phyloP scores from a whole-genome alignment of 768 basidiomycete genomes.

The Steccherinum ochraceum region DNA sequence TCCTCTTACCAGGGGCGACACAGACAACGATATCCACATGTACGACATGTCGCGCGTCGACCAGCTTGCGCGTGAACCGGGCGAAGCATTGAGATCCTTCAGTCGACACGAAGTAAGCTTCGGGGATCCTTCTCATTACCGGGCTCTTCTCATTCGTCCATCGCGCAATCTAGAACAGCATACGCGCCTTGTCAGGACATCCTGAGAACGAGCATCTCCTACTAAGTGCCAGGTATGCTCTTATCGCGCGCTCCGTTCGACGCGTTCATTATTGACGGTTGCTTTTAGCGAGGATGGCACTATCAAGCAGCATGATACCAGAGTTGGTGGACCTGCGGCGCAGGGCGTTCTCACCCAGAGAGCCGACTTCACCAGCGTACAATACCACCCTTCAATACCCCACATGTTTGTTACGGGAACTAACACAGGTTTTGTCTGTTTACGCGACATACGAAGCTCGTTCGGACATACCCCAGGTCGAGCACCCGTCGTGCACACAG shows the following conservation, averaged over 20 bases:
- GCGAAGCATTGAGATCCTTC: constrained; percentile 5
- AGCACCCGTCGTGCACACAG: constrained; percentile 23
- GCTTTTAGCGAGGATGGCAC: constrained; percentile 62
- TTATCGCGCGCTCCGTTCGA: not conserved
- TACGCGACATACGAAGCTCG: constrained; percentile 43
- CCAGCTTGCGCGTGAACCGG: not conserved
- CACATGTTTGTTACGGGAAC: constrained; percentile 68
- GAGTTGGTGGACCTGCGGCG: constrained; percentile 33
- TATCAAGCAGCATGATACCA: constrained; percentile 56
- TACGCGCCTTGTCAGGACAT: constrained; percentile 61
- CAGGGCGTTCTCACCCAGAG: constrained; percentile 47
- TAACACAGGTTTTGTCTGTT: constrained; percentile 47
- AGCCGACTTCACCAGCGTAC: constrained; percentile 56
- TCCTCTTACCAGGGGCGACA: constrained; percentile 16
- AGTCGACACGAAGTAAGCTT: constrained; percentile 18
- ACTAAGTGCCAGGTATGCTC: constrained; percentile 56
- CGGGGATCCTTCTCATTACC: not conserved
- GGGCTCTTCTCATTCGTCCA: not conserved
- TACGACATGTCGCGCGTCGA: constrained; percentile 18
- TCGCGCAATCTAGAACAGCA: constrained; percentile 42
- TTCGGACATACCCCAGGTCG: not conserved
- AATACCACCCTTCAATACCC: constrained; percentile 63
- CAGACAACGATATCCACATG: constrained; percentile 14
- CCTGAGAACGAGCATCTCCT: constrained; percentile 63
- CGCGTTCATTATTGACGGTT: not conserved